Conservation (phyloP, 1,139 yeast genomes). For the Protomyces macrosporus region DNA sequence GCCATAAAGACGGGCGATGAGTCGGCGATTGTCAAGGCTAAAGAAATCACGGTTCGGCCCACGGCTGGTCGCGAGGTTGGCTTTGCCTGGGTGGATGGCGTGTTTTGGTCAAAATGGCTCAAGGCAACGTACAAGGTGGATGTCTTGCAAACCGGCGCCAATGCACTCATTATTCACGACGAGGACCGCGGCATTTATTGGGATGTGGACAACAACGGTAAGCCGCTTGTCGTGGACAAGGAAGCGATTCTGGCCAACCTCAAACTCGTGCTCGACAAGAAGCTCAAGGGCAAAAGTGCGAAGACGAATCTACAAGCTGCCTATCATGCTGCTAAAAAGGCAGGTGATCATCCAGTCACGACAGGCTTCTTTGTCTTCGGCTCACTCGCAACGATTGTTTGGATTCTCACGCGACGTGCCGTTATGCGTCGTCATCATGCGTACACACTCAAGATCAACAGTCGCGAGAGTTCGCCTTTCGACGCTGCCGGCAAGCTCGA, state of each 20-base stretch:
- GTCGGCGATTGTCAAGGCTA: conserved; percentile 37
- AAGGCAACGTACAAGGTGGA: conserved; percentile 37
- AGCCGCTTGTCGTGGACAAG: conserved; percentile 35
- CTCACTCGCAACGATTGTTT: not conserved
- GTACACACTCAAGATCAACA: too few relatives aligned
- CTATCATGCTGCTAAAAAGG: conserved; percentile 21
- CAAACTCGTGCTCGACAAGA: conserved; percentile 33
- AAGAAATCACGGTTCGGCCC: conserved; percentile 36
- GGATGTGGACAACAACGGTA: conserved; percentile 37
- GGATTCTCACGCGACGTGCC: conserved; percentile 9
- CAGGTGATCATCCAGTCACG: conserved; percentile 16
- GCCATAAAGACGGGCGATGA: conserved; percentile 39
- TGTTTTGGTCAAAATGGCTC: conserved; percentile 41
- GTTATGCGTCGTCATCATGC: not conserved
- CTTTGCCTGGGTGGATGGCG: conserved; percentile 42
- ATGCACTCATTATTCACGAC: conserved; percentile 38
- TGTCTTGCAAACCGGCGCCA: conserved; percentile 30
- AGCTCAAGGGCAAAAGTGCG: conserved; percentile 35
- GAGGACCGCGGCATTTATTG: conserved; percentile 37
- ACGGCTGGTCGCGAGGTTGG: conserved; percentile 36
- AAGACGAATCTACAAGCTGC: conserved; percentile 29
- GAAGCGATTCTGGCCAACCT: conserved; percentile 37
- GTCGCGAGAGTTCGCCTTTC: too few relatives aligned
- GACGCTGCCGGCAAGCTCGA: not conserved
- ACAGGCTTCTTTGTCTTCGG: not conserved